A percentile compares a stretch with the other conserved stretches of the same genome.
These are phyloP conservation scores for Neonectria punicea DNA, from an alignment of 2,329 filamentous ascomycete species.

Conservation along the genomic window DNA sequence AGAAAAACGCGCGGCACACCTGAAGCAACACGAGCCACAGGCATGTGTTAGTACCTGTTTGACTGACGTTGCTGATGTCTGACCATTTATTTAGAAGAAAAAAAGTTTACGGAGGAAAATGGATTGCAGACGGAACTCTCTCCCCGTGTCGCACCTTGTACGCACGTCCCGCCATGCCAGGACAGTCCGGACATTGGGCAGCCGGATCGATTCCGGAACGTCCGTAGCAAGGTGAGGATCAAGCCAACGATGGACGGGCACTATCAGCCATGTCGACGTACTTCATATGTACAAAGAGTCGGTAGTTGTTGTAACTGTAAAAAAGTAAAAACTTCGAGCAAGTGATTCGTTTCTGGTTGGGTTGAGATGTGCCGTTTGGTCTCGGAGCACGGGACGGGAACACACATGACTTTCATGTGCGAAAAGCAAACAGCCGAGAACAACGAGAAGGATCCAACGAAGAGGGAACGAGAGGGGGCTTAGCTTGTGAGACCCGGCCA, in stretches of 20 bases:
- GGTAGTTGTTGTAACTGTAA: not conserved
- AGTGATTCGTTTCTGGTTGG: not conserved
- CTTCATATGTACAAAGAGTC: not conserved
- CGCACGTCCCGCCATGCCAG: conserved; percentile 13
- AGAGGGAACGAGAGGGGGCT: not conserved
- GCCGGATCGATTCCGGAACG: conserved; percentile 22
- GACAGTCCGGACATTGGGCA: conserved; percentile 12
- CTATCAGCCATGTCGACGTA: not conserved
- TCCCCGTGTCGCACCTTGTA: conserved; percentile 21
- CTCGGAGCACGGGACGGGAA: conserved; percentile 11
- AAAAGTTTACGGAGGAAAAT: not conserved
- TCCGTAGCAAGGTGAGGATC: conserved; percentile 2
- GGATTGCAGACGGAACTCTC: conserved; percentile 21
- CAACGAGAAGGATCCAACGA: not conserved
- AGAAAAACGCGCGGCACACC: conserved; percentile 11
- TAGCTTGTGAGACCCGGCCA: conserved; percentile 14
- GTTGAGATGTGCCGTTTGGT: not conserved
- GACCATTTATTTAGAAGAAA: not conserved
- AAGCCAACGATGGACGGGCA: not conserved
- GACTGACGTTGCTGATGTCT: not conserved
- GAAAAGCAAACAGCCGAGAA: conserved; percentile 2
- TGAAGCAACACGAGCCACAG: conserved; percentile 13
- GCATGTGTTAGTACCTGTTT: conserved; percentile 1
- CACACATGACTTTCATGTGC: conserved; percentile 7
- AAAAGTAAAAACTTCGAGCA: not conserved